Evolutionary conservation across 2,329 filamentous ascomycete species (phyloP).

Genomic region (Ilyonectria sp.): DNA sequence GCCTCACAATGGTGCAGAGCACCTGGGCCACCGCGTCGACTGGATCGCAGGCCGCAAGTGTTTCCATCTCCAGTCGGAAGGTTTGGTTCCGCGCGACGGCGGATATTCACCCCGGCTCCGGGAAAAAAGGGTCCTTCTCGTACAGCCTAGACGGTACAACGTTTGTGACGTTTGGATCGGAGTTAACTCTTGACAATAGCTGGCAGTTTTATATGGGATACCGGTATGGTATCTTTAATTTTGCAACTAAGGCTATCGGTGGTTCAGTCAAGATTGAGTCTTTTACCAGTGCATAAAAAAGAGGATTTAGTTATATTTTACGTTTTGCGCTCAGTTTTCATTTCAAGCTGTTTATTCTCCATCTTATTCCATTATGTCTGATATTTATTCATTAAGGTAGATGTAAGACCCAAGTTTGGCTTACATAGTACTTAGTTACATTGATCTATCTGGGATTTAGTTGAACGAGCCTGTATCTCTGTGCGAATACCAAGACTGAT

Average conservation of each 20-base stretch:
- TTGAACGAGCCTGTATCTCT: no score
- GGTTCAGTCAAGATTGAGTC: slow-evolving; percentile 11
- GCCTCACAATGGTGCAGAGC: background rate
- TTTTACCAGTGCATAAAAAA: background rate
- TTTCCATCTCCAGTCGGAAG: background rate
- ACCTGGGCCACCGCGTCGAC: slow-evolving; percentile 5
- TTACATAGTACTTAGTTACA: no score
- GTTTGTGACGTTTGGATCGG: background rate
- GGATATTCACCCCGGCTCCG: background rate
- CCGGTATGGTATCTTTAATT: slow-evolving; percentile 17
- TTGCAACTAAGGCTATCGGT: slow-evolving; percentile 6
- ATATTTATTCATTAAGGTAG: no score
- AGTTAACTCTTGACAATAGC: background rate
- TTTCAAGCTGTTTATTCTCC: no score
- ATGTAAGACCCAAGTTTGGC: no score
- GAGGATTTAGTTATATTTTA: background rate
- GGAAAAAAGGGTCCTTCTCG: background rate
- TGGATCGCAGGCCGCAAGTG: background rate
- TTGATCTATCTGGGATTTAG: no score
- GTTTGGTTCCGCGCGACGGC: background rate
- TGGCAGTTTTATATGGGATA: slow-evolving; percentile 22
- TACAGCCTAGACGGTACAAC: background rate
- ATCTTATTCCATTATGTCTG: no score
- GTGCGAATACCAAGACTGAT: no score
- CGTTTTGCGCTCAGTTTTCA: no score